Base-by-base conservation (phyloP, 1,284 basidiomycete genomes). In the Puccinia horiana region DNA sequence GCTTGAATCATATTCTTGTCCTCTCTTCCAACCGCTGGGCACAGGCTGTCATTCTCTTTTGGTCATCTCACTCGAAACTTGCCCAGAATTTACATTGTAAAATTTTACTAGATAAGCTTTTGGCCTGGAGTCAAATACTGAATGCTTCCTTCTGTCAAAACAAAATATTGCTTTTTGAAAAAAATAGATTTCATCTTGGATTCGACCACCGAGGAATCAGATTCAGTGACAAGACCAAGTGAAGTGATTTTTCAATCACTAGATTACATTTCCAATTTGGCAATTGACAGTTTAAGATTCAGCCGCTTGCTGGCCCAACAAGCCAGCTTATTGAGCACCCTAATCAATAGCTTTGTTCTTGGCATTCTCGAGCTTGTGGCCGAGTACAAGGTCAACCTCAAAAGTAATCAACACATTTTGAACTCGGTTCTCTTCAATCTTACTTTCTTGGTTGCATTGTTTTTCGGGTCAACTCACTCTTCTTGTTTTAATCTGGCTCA, bases 401-500 rank as follows among this genome's bases (percentile, higher is more conserved):
- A n/a, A 42, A 18, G 16, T 20, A 69, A 44, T 18, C 65, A 69
- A 37, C 32, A 16, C 11, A 23, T 69, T 6, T n/a, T 69, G 37
- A 37, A 69, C n/a, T 69, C 65, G 8, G 23, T 69, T 26, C 16
- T 69, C 23, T 69, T 69, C 40, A 37, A 69, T 44, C 65, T 69
- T 16, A 1, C 18, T 6, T 69, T 69, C 65, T 18, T 69, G 18
- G n/a, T 6, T 37, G 9, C 42, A 1, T 69, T 69, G 40, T 69
- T 69, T 29, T 69, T 61, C 12, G 29, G 20, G 6, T 32, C 58
- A 14, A 6, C 29, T 6, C 58, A 29, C 18, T 26, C 20, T 65
- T 29, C 61, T 37, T 65, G 16, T n/a, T 9, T 37, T 23, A 2
- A 2, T 6, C 40, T 14, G 1, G 11, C 3, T n/a, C 40, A n/a